Base-by-base conservation (phyloP, 1,139 yeast species). In the Magnusiomyces tetraspermus region DNA sequence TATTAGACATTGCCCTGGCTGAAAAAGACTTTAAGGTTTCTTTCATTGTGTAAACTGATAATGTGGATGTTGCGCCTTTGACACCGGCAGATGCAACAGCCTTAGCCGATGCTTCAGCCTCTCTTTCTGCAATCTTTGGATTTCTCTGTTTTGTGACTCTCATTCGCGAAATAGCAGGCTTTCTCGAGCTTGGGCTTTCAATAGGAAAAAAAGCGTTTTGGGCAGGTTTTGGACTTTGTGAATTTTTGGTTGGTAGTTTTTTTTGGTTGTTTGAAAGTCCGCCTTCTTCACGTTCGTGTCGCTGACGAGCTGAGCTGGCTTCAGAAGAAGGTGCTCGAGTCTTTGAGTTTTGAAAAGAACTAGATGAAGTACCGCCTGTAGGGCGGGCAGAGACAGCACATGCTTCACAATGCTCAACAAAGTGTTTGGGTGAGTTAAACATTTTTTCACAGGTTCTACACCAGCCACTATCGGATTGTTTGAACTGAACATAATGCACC, bases 331-430 rank as follows among this genome's bases (percentile, higher is more conserved):
- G n/a, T n/a, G n/a, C n/a, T n/a, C n/a, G n/a, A n/a, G n/a, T n/a
- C n/a, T n/a, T n/a, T n/a, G n/a, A n/a, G n/a, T n/a, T n/a, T n/a
- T n/a, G n/a, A n/a, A n/a, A n/a, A n/a, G n/a, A n/a, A n/a, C n/a
- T n/a, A n/a, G n/a, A n/a, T n/a, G n/a, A n/a, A n/a, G n/a, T n/a
- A n/a, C n/a, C n/a, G n/a, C n/a, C n/a, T n/a, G n/a, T n/a, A n/a
- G n/a, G n/a, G n/a, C n/a, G n/a, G n/a, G n/a, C n/a, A n/a, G n/a
- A n/a, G n/a, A n/a, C 61, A 1, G 89, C 85, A 68, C 92, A 84
- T 33, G 75, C 78, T 46, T 73, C 73, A 59, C 85, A 81, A 65
- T 85, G 94, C 44, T 77, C 83, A 26, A 84, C 74, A 65, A 85
- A 85, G 5, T 70, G 70, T 59, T 78, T 80, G 21, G 83, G 75